A percentile compares a stretch with the other conserved stretches of the same genome.
These are phyloP conservation scores for Puccinia sorghi DNA, from an alignment of 1,284 basidiomycete species.

Conservation along the genomic window DNA sequence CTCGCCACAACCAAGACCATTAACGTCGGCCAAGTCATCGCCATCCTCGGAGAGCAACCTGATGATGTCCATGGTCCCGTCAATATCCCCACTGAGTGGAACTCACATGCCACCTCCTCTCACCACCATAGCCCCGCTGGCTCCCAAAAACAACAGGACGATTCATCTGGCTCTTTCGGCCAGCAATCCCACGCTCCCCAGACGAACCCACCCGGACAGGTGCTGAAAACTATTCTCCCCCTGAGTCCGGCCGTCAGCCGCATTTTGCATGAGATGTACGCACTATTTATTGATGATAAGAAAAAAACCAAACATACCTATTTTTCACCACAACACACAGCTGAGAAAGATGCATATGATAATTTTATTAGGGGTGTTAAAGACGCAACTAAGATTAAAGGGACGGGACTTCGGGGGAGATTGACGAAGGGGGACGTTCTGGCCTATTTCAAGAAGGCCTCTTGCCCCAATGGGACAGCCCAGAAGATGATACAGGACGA, in stretches of 20 bases:
- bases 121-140: slow-evolving; percentile 15
- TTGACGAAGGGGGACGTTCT: slow-evolving; percentile 61
- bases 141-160: background rate
- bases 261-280: slow-evolving; percentile 24
- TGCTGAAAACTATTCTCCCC: slow-evolving; percentile 25
- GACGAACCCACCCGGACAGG: slow-evolving; percentile 2
- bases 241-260: slow-evolving; percentile 46
- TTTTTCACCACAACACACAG: too few species aligned
- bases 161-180: slow-evolving; percentile 1
- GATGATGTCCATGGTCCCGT: slow-evolving; percentile 59
- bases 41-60: slow-evolving; percentile 60
- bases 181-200: background rate
- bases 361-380: slow-evolving; percentile 54
- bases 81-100: slow-evolving; percentile 53
- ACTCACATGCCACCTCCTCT: slow-evolving; percentile 2
- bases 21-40: slow-evolving; percentile 59
- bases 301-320: slow-evolving; percentile 56
- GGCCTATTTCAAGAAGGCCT: slow-evolving; percentile 57
- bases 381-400: slow-evolving; percentile 59
- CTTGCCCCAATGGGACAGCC: slow-evolving; percentile 52
- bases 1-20: slow-evolving; percentile 58
- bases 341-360: slow-evolving; percentile 56
- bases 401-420: slow-evolving; percentile 59
- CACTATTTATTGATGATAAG: background rate
- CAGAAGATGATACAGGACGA: slow-evolving; percentile 39